Evolutionary conservation across 2,329 filamentous ascomycete species (phyloP), one percentile per base, ranked within the genome.

Genomic region (Xylariaceae sp.): DNA sequence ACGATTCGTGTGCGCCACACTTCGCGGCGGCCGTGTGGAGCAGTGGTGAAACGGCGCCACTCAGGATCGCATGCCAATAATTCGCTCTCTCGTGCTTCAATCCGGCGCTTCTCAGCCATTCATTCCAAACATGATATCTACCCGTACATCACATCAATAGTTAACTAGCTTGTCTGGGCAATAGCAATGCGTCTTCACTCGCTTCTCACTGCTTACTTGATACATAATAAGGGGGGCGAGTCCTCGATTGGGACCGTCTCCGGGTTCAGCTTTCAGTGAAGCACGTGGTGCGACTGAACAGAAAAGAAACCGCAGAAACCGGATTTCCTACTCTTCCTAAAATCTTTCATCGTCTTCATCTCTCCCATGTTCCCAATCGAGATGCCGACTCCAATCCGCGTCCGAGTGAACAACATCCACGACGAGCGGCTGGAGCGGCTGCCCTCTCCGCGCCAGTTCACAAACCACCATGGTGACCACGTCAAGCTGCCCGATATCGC

Each of bases 401-500:
- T 78, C 66, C 78, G 74, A 67, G 74, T 74, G 57, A 70, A 71
- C 53, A 72, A 70, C 39, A 56, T 68, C 47, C 61, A 68, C 2
- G 67, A 63, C 10, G 56, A 68, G 49, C 61, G 67, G 2, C 67
- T 63, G 9, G 71, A 74, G 23, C 71, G 73, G 37, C 72, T 72
- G 17, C 71, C 73, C 8, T 77, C 76, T 10, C 76, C 75, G 2
- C 58, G 69, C 30, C 67, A 68, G 35, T 67, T 60, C 49, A 58
- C 50, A 39, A 57, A 59, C 2, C 23, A 30, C 23, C 70, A 62
- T 1, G 65, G 64, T 5, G 37, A 42, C 18, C 68, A 70, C 9
- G 58, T 64, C 2, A 70, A 76, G 9, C 74, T 87, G 39, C 86
- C 86, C 15, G 74, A 81, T 47, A 87, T 90, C 66, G 72, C 70